Base-by-base conservation (phyloP, 495 filamentous ascomycete genomes). In the Aspergillus hancockii region DNA sequence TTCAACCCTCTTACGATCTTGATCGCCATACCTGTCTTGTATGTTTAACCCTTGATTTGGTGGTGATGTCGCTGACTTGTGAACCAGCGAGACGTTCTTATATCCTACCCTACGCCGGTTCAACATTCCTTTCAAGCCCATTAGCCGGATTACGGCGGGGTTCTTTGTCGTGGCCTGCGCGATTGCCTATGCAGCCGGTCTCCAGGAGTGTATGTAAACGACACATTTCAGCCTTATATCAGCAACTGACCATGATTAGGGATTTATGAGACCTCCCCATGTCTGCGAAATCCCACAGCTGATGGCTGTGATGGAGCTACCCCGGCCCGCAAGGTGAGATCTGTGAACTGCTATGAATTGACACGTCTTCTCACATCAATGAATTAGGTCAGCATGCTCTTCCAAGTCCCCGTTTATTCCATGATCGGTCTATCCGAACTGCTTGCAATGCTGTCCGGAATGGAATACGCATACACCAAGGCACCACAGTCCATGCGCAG, bases 401-500 rank as follows among this genome's bases (percentile, higher is more conserved):
- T 80, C 0, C 84, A 87, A 66, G 71, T 76, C 13, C 75, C 76
- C 7, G 67, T 78, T 4, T 85, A 87, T 66, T 62, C 83, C 16
- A 67, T 86, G 9, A 76, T 83, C 40, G 83, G 75, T 43, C 63
- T 85, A 18, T 78, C 78, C 53, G 84, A 85, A 67, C 81, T 85
- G 51, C 76, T 86, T 59, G 81, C 78, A 0, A 76, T 71, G 46
- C 78, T 83, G 63, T 81, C 80, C 14, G 67, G 62, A 0, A 67
- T 79, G n/a, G 81, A 83, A 66, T 80, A 78, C 34, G 75, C 68
- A 0, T 69, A 64, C 57, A 61, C 58, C 40, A 58, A 72, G 54
- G 69, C 69, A 10, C 69, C 69, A 4, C 14, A 23, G n/a, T 62
- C 38, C 50, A 70, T 70, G 64, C 58, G 60, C 50, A 63, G 62